phyloP scores from a whole-genome alignment of 2,329 filamentous ascomycete genomes.

The Fusarium pilosicola region DNA sequence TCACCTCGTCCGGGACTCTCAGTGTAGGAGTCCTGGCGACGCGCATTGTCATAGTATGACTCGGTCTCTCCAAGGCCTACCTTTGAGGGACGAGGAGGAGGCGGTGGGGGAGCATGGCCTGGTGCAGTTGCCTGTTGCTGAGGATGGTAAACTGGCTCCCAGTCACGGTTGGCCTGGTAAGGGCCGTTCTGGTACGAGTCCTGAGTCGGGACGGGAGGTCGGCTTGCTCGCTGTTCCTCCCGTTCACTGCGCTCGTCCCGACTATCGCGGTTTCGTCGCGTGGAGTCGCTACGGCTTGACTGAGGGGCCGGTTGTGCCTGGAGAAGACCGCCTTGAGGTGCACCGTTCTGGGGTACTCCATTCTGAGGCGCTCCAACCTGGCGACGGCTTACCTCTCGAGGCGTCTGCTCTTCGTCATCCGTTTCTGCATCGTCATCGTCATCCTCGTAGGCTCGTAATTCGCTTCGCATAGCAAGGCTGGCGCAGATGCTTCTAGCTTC shows the following conservation, averaged over 20 bases:
- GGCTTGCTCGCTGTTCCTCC: conserved; percentile 34
- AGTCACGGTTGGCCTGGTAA: conserved; percentile 43
- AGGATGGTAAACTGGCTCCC: conserved; percentile 45
- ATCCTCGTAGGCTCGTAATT: conserved; percentile 55
- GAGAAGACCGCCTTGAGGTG: conserved; percentile 27
- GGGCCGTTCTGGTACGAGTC: conserved; percentile 33
- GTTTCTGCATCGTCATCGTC: conserved; percentile 48
- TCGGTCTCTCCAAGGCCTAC: conserved; percentile 50
- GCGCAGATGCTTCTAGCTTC: conserved; percentile 62
- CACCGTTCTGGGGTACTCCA: conserved; percentile 21
- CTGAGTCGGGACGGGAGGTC: conserved; percentile 35
- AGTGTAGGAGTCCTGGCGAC: conserved; percentile 34
- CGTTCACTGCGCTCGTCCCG: conserved; percentile 37
- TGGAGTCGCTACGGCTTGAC: conserved; percentile 33
- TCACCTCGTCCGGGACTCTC: conserved; percentile 39
- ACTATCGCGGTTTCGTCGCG: conserved; percentile 37
- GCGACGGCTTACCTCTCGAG: conserved; percentile 23
- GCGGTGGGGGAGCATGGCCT: conserved; percentile 47
- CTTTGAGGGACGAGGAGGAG: conserved; percentile 52
- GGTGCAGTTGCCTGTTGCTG: conserved; percentile 29
- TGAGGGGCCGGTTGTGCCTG: conserved; percentile 26
- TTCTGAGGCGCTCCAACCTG: conserved; percentile 33
- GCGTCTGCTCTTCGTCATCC: conserved; percentile 46
- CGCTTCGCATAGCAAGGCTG: conserved; percentile 62
- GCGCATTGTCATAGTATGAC: conserved; percentile 45